Base-by-base conservation (phyloP, 352 stramenopile genomes). In the Globisporangium echinulatum region DNA sequence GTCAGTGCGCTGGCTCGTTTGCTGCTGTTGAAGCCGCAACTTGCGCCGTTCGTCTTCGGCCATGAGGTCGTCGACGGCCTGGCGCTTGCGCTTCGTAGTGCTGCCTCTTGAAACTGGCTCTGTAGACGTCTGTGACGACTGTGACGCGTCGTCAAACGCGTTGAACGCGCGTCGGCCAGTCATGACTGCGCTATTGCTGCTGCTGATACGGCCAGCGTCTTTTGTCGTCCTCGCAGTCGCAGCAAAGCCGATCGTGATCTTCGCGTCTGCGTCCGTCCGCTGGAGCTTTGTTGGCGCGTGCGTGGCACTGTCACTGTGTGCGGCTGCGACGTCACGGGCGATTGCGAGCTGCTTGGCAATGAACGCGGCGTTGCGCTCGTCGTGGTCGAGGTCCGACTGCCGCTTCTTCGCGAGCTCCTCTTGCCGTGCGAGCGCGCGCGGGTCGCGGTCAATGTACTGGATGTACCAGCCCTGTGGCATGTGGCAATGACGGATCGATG, bases 371-470 rank as follows among this genome's bases (percentile, higher is more conserved):
- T 90, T 92, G 8, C 85, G 72, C 61, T 96, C 88, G 69, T 96
- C 88, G 61, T 96, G 79, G 64, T 97, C 90, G 56, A 98, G 66
- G 15, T 96, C 88, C n/a, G 85, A 81, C 57, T 92, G 84, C 54
- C 82, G 83, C 69, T 96, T 95, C 59, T 90, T 90, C 57, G 88
- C 75, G 11, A 94, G 67, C 52, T 91, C 75, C 65, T 97, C 79
- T 61, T 97, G 84, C 10, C 89, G 81, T 25, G 90, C 91, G 58
- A 98, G 78, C 13, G 94, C 83, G 9, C 77, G 79, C 37, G 93
- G 91, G 75, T 99, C 96, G 5, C 94, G 75, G 66, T 99, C 92
- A 84, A 99, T 85, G 76, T 94, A 96, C 62, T 97, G 92, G 6
- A 99, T 88, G 74, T 97, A 98, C 96, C 96, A 99, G 15, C 97